Evolutionary conservation across 192 early-diverging fungal genomes (phyloP).

Genomic region (Coemansia reversa): DNA sequence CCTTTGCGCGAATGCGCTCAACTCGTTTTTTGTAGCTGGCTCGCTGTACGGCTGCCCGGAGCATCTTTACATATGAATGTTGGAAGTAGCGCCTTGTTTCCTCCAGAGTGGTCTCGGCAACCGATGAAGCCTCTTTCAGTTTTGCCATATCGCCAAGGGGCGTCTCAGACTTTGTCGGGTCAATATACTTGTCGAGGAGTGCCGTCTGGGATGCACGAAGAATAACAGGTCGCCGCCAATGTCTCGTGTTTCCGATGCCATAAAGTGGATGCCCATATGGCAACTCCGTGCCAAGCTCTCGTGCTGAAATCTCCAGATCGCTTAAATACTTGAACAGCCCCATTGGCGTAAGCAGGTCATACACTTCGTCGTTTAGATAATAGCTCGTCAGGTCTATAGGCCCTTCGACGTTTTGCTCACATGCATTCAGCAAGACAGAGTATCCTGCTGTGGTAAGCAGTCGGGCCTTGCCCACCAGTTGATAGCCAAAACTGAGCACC

Average conservation of each 20-base stretch:
- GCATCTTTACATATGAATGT: constrained; percentile 7
- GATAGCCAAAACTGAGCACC: constrained; percentile 21
- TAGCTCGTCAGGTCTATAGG: constrained; percentile 4
- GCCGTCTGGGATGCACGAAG: constrained; percentile 11
- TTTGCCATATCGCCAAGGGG: constrained; percentile 14
- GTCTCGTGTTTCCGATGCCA: constrained; percentile 16
- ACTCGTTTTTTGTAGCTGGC: not conserved
- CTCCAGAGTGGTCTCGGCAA: constrained; percentile 22
- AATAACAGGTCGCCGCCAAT: constrained; percentile 17
- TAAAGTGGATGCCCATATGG: constrained; percentile 10
- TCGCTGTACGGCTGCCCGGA: not conserved
- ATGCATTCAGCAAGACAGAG: constrained; percentile 3
- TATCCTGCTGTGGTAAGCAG: constrained; percentile 25
- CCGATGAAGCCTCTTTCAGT: constrained; percentile 17
- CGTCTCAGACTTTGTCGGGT: constrained; percentile 4
- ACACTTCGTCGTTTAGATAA: constrained; percentile 21
- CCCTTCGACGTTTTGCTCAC: not conserved
- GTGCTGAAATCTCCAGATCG: constrained; percentile 16
- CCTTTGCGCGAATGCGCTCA: not conserved
- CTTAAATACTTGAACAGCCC: constrained; percentile 18
- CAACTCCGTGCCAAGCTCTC: constrained; percentile 8
- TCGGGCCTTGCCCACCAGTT: constrained; percentile 33
- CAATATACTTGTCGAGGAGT: constrained; percentile 14
- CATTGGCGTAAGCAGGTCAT: constrained; percentile 17
- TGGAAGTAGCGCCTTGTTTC: constrained; percentile 30